Evolutionary conservation across 2,329 filamentous ascomycete species (phyloP).

Genomic region (Berkeleyomyces rouxiae): DNA sequence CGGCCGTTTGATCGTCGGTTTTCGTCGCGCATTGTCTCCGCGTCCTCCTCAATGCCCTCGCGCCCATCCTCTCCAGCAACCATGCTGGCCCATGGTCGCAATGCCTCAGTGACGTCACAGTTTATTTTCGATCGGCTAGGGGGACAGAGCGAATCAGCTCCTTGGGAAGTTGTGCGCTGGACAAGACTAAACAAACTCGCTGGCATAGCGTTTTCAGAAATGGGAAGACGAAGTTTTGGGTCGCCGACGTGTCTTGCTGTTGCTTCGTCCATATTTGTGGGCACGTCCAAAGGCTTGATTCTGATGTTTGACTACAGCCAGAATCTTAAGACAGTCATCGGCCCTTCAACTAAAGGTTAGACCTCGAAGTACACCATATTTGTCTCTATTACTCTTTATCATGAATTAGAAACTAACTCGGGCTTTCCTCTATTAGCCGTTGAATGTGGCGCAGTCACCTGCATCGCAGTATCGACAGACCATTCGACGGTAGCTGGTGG

Average conservation of each 20-base stretch:
- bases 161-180: conserved; percentile 97
- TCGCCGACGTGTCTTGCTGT: conserved; percentile 77
- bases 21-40: conserved; percentile 63
- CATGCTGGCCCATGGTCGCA: conserved; percentile 59
- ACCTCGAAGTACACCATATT: not conserved
- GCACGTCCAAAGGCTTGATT: conserved; percentile 86
- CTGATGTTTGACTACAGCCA: conserved; percentile 97
- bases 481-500: conserved; percentile 83
- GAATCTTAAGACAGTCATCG: conserved; percentile 83
- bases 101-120: conserved; percentile 62
- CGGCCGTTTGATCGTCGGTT: conserved; percentile 91
- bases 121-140: conserved; percentile 45
- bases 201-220: conserved; percentile 78
- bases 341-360: conserved; percentile 75
- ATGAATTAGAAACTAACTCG: not conserved
- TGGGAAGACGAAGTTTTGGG: conserved; percentile 82
- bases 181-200: conserved; percentile 83
- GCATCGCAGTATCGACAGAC: conserved; percentile 82
- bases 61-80: conserved; percentile 65
- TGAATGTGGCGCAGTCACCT: conserved; percentile 75
- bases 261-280: conserved; percentile 73
- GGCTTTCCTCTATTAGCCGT: conserved; percentile 40
- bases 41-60: conserved; percentile 38
- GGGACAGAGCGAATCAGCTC: conserved; percentile 55
- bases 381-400: not conserved